Evolutionary conservation across 2,329 filamentous ascomycete species (phyloP).

Genomic region (Trichoderma breve): DNA sequence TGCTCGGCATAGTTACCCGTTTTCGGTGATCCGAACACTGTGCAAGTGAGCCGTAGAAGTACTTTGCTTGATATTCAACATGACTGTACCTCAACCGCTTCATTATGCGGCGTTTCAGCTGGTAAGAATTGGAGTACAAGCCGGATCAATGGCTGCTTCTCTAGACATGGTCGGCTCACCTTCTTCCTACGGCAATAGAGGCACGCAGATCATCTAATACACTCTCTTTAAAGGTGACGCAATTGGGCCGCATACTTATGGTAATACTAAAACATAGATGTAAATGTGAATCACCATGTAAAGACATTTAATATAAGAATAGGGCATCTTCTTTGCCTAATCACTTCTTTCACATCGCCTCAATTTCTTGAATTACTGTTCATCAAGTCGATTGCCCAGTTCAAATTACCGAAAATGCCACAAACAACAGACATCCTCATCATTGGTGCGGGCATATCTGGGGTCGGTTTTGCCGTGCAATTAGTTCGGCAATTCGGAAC

Average conservation of each 20-base stretch:
- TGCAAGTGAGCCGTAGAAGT: background rate
- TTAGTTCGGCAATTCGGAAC: slow-evolving; percentile 23
- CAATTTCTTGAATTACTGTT: background rate
- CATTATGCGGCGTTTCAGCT: background rate
- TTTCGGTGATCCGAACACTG: background rate
- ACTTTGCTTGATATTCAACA: too few relatives aligned
- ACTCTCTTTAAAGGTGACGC: background rate
- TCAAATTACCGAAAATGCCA: background rate
- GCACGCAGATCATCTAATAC: background rate
- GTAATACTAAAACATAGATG: background rate
- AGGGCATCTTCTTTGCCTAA: background rate
- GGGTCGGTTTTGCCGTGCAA: slow-evolving; percentile 28
- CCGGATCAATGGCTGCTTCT: too few relatives aligned
- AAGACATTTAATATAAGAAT: background rate
- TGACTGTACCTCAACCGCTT: background rate
- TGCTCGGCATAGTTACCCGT: background rate
- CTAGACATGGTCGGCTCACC: background rate
- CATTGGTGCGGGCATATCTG: slow-evolving; percentile 32
- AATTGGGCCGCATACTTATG: background rate
- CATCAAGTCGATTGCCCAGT: background rate
- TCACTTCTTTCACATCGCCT: background rate
- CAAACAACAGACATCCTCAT: slow-evolving; percentile 28
- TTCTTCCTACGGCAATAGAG: background rate
- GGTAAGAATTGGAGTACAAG: background rate
- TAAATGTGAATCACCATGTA: background rate